Evolutionary conservation across 2,329 filamentous ascomycete genomes (phyloP).

Genomic region (Cladophialophora exuberans): DNA sequence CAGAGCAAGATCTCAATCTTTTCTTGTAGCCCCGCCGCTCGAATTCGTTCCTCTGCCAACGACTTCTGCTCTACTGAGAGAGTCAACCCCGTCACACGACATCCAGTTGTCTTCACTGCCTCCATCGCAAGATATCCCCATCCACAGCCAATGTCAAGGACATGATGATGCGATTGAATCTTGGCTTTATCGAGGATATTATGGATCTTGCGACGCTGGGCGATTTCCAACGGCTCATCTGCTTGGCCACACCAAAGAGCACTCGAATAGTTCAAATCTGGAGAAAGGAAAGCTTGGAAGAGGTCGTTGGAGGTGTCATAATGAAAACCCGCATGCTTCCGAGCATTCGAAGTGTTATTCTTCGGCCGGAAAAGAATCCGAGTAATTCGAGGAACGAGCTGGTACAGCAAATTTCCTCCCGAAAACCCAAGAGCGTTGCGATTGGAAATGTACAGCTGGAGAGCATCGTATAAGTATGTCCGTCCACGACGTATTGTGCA

Average conservation of each 20-base stretch:
- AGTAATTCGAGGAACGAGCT: neutral
- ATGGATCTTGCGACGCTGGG: neutral
- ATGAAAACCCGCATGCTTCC: neutral
- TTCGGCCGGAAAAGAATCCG: neutral
- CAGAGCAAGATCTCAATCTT: neutral
- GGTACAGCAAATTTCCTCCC: neutral
- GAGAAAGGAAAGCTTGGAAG: neutral
- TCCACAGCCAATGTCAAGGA: neutral
- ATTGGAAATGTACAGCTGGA: neutral
- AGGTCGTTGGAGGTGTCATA: neutral
- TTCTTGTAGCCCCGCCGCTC: neutral
- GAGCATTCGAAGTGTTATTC: neutral
- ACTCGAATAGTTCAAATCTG: neutral
- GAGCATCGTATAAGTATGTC: too few relatives aligned
- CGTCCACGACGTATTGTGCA: too few relatives aligned
- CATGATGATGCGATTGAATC: neutral
- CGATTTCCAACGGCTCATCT: neutral
- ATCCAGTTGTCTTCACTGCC: neutral
- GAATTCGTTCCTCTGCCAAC: neutral
- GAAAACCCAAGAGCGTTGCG: neutral
- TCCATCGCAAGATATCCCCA: neutral
- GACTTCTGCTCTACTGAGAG: too few relatives aligned
- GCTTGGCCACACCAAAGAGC: neutral
- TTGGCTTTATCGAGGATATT: neutral
- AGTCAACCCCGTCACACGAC: neutral